Percentiles rank a stretch among this genome's conserved stretches.
phyloP scores from a whole-genome alignment of 495 filamentous ascomycete genomes.

The Penicillium fimorum region DNA sequence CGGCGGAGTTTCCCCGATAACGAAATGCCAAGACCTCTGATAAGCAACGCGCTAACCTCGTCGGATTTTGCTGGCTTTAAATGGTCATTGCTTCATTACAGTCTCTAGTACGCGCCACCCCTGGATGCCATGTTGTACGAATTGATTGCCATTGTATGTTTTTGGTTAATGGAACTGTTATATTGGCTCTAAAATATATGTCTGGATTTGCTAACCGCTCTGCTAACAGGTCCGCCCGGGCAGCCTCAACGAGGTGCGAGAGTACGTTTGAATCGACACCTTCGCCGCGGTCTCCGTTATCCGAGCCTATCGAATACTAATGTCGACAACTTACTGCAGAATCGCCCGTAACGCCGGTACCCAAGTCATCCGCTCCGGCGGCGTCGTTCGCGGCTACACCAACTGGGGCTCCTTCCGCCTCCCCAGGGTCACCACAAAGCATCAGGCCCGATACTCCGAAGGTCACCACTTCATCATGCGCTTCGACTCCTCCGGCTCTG shows the following conservation, averaged over 20 bases:
- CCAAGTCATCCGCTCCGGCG: conserved; percentile 77
- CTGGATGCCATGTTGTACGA: conserved; percentile 83
- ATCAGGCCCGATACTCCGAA: conserved; percentile 73
- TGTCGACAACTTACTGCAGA: conserved; percentile 34
- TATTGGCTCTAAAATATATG: neutral
- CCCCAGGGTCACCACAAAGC: conserved; percentile 68
- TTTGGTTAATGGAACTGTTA: neutral
- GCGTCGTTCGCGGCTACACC: conserved; percentile 85
- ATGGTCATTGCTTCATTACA: conserved; percentile 8
- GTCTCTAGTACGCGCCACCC: conserved; percentile 21
- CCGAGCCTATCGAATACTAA: conserved; percentile 14
- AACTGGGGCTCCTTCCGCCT: conserved; percentile 94
- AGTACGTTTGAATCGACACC: conserved; percentile 56
- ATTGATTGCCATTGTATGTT: conserved; percentile 86
- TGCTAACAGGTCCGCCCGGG: conserved; percentile 76
- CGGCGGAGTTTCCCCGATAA: conserved; percentile 30
- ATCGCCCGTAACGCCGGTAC: conserved; percentile 85
- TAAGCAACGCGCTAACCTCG: conserved; percentile 28
- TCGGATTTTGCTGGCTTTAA: conserved; percentile 28
- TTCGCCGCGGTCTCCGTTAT: conserved; percentile 5
- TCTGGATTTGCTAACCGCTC: conserved; percentile 10
- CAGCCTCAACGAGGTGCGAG: conserved; percentile 87
- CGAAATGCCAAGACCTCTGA: conserved; percentile 32
- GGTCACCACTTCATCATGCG: conserved; percentile 99
- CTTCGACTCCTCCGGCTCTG: conserved; percentile 71